phyloP scores from a whole-genome alignment of 2,329 filamentous ascomycete species.

The Apiospora saccharicola region DNA sequence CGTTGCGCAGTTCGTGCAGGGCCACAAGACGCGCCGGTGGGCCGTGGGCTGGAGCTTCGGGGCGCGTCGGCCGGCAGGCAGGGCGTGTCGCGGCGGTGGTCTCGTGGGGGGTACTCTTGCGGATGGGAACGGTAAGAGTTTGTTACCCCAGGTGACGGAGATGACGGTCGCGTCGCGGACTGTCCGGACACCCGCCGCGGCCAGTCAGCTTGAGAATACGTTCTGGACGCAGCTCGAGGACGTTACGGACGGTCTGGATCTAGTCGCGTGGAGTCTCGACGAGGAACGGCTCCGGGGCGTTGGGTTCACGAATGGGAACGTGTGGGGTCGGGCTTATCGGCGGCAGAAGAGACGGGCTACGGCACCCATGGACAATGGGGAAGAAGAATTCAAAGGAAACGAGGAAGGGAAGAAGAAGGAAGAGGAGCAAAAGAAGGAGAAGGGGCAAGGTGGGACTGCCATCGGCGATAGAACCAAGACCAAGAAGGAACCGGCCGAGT shows the following conservation, averaged over 20 bases:
- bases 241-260: constrained; percentile 62
- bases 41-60: constrained; percentile 87
- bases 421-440: constrained; percentile 28
- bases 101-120: constrained; percentile 32
- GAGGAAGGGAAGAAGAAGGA: constrained; percentile 28
- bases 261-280: constrained; percentile 72
- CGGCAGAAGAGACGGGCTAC: constrained; percentile 56
- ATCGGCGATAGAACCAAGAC: not conserved
- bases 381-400: not conserved
- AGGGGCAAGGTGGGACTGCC: not conserved
- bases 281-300: constrained; percentile 59
- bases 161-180: constrained; percentile 48
- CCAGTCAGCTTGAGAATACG: constrained; percentile 40
- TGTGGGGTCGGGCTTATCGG: constrained; percentile 80
- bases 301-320: constrained; percentile 72
- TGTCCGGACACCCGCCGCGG: constrained; percentile 30
- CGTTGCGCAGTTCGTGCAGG: constrained; percentile 80
- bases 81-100: constrained; percentile 46
- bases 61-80: constrained; percentile 65
- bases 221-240: constrained; percentile 47
- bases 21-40: constrained; percentile 83
- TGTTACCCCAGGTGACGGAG: constrained; percentile 54
- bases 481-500: constrained; percentile 42
- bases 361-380: not conserved
- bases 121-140: constrained; percentile 43